These are phyloP conservation scores for Aureobasidium sp. DNA, from an alignment of 2,329 filamentous ascomycete species.

Conservation along the genomic window DNA sequence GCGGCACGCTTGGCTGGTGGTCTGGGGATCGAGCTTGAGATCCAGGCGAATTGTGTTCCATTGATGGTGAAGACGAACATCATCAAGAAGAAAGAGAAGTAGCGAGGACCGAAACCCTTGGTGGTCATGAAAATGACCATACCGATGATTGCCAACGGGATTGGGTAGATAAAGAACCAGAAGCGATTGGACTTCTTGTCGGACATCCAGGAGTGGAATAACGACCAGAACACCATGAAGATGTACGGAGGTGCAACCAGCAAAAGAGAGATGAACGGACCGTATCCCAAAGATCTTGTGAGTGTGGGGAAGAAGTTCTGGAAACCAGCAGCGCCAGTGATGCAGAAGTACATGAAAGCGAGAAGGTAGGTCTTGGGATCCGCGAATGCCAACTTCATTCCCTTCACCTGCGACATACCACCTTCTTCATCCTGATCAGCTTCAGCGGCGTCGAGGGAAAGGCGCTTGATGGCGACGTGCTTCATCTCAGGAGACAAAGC, in stretches of 20 bases:
- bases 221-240: constrained; percentile 57
- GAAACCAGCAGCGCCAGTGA: constrained; percentile 57
- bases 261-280: constrained; percentile 54
- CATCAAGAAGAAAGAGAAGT: constrained; percentile 63
- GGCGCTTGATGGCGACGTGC: constrained; percentile 51
- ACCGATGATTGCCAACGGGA: constrained; percentile 56
- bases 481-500: constrained; percentile 48
- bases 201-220: constrained; percentile 50
- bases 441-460: constrained; percentile 57
- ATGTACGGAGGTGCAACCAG: constrained; percentile 61
- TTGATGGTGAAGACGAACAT: constrained; percentile 63
- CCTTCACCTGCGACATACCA: constrained; percentile 53
- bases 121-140: constrained; percentile 63
- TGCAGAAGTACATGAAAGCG: constrained; percentile 54
- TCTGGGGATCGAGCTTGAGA: constrained; percentile 77
- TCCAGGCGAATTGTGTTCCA: constrained; percentile 76
- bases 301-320: constrained; percentile 65
- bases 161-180: constrained; percentile 61
- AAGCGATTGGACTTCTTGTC: constrained; percentile 53
- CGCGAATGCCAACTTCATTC: constrained; percentile 56
- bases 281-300: constrained; percentile 50
- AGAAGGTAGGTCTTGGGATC: constrained; percentile 58
- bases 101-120: constrained; percentile 56
- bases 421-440: constrained; percentile 55
- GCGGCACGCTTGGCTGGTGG: constrained; percentile 80